These are phyloP conservation scores for Monosporozyma siamensis DNA, from an alignment of 805 yeast species.

Conservation along the genomic window DNA sequence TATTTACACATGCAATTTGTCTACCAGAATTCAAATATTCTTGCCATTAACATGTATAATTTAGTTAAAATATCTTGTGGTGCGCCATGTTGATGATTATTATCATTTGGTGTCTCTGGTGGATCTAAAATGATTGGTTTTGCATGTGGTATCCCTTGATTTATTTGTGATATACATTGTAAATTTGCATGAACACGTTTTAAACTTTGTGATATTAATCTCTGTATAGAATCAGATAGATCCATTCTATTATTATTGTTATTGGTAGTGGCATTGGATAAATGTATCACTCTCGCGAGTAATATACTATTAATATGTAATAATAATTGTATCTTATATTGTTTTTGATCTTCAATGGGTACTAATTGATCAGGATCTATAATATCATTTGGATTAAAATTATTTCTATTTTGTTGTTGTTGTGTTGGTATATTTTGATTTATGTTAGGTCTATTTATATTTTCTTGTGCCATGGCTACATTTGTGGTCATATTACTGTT, in stretches of 20 bases:
- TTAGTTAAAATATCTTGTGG: conserved; percentile 27
- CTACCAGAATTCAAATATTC: conserved; percentile 30
- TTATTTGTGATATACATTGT: conserved; percentile 30
- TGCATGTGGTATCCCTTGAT: conserved; percentile 21
- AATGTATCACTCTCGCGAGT: conserved; percentile 20
- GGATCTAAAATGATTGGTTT: conserved; percentile 25
- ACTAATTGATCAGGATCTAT: conserved; percentile 7
- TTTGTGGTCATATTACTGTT: not conserved
- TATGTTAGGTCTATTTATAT: not conserved
- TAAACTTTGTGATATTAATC: conserved; percentile 22
- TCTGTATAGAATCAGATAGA: conserved; percentile 22
- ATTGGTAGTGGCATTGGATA: conserved; percentile 11
- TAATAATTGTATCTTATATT: conserved; percentile 29
- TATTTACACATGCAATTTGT: not conserved
- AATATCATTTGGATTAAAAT: not conserved
- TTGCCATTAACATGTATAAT: conserved; percentile 24
- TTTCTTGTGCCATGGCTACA: not conserved
- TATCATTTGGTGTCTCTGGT: conserved; percentile 6
- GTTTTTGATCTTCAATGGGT: conserved; percentile 21
- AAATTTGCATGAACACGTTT: conserved; percentile 30
- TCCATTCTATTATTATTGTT: conserved; percentile 5
- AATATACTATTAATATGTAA: conserved; percentile 29
- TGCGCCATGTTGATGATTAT: conserved; percentile 11
- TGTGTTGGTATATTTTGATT: not conserved
- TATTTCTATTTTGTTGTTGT: not conserved